Evolutionary conservation across 106 monocot species (phyloP), one percentile per base, ranked within the genome.

Genomic region (Phalaenopsis equestris): DNA sequence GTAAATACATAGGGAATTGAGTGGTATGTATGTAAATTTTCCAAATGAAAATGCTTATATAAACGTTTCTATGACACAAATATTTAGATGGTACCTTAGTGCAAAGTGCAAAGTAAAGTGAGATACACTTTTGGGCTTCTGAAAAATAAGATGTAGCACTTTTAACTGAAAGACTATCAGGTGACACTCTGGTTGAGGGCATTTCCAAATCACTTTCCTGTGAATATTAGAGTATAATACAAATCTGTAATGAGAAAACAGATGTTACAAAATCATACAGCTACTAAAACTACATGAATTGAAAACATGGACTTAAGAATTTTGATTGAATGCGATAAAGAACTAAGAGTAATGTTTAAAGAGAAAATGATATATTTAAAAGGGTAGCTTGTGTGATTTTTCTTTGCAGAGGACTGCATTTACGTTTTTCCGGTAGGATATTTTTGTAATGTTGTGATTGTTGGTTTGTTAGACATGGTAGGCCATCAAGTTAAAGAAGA

Each of bases 51-150:
- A 36, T 70, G 38, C 30, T 39, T 36, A 70, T 76, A 24, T 76
- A 76, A 49, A 8, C 12, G 21, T 75, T 75, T 5, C 19, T 12
- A 49, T 24, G 76, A 48, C 3, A 76, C 76, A 76, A 30, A 49
- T 49, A 30, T 74, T 42, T 19, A 23, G 47, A 14, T 48, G 4
- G 8, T 76, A 93, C 93, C 93, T 93, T 93, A 46, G 92, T 98
- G 77, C 97, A 98, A 82, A 98, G 87, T 76, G 97, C 97, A 89
- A 98, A 98, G 81, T 94, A 92, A 58, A 98, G 92, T 79, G 97
- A 92, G 85, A 91, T 92, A 73, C 86, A 83, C 37, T 88, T 84
- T 84, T 98, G 94, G 41, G 89, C 90, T 67, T 92, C 97, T 46
- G 83, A 78, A 77, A 92, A 82, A 83, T 84, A 85, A 2, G 85